Evolutionary conservation across 768 basidiomycete genomes (phyloP).

Genomic region (Pisolithus orientalis): DNA sequence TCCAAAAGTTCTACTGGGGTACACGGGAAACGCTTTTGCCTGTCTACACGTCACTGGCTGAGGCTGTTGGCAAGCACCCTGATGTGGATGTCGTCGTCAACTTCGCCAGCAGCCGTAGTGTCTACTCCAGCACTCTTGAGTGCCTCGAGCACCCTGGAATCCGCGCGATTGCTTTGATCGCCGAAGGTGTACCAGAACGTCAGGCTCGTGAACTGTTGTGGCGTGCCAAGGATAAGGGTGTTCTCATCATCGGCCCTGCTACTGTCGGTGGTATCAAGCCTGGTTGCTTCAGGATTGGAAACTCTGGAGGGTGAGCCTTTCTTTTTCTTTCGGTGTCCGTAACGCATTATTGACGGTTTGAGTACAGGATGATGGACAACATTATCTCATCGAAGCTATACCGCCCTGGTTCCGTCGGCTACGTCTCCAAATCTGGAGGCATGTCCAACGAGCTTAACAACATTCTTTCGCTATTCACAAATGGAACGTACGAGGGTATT

Average conservation of each 20-base stretch:
- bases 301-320: constrained; percentile 82
- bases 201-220: constrained; percentile 95
- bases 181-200: constrained; percentile 97
- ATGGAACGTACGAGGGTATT: constrained; percentile 99
- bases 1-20: constrained; percentile 99
- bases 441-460: constrained; percentile 99
- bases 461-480: constrained; percentile 92
- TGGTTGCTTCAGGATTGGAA: constrained; percentile 98
- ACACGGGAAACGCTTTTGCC: constrained; percentile 98
- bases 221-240: constrained; percentile 76
- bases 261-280: constrained; percentile 99
- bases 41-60: constrained; percentile 88
- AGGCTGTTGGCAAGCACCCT: constrained; percentile 90
- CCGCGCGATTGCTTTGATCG: constrained; percentile 79
- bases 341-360: constrained; percentile 5
- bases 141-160: constrained; percentile 53
- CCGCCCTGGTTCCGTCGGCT: constrained; percentile 94
- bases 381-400: constrained; percentile 98
- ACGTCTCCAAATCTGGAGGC: constrained; percentile 98
- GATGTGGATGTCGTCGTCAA: constrained; percentile 98
- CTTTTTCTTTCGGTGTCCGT: not conserved
- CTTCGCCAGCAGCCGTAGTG: constrained; percentile 92
- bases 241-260: constrained; percentile 93
- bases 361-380: constrained; percentile 95
- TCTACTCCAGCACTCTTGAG: constrained; percentile 93